Evolutionary conservation across 1,284 basidiomycete genomes (phyloP).

Genomic region (Apiotrichum mycotoxinovorans): DNA sequence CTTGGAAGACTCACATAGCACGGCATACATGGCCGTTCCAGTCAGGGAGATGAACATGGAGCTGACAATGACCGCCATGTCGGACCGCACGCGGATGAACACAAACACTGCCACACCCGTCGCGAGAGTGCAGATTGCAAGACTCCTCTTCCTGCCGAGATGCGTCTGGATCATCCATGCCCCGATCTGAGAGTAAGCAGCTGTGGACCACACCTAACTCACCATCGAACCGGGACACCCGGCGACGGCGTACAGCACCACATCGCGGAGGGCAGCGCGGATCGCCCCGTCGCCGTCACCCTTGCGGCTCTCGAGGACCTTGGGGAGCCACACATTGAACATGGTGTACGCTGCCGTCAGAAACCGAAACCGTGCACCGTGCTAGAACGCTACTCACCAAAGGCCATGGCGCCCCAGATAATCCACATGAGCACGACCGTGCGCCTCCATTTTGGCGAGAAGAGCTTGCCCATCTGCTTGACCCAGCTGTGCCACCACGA

Average conservation of each 20-base stretch:
- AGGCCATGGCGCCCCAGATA: conserved; percentile 73
- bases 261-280: conserved; percentile 68
- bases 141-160: conserved; percentile 69
- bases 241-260: conserved; percentile 65
- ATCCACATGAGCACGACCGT: conserved; percentile 83
- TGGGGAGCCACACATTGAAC: conserved; percentile 95
- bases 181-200: conserved; percentile 60
- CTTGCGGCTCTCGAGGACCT: conserved; percentile 61
- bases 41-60: conserved; percentile 77
- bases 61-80: conserved; percentile 66
- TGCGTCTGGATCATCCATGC: conserved; percentile 80
- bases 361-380: background rate
- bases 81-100: conserved; percentile 64
- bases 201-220: conserved; percentile 47
- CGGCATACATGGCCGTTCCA: conserved; percentile 87
- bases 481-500: conserved; percentile 54
- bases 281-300: conserved; percentile 55
- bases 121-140: conserved; percentile 75
- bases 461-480: conserved; percentile 68
- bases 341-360: conserved; percentile 71
- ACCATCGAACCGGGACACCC: conserved; percentile 84
- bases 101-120: conserved; percentile 73
- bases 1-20: conserved; percentile 72
- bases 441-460: conserved; percentile 73
- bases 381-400: conserved; percentile 57